These are phyloP conservation scores for Ophiocordyceps camponoti-saundersi DNA, from an alignment of 2,329 filamentous ascomycete species.

Conservation along the genomic window DNA sequence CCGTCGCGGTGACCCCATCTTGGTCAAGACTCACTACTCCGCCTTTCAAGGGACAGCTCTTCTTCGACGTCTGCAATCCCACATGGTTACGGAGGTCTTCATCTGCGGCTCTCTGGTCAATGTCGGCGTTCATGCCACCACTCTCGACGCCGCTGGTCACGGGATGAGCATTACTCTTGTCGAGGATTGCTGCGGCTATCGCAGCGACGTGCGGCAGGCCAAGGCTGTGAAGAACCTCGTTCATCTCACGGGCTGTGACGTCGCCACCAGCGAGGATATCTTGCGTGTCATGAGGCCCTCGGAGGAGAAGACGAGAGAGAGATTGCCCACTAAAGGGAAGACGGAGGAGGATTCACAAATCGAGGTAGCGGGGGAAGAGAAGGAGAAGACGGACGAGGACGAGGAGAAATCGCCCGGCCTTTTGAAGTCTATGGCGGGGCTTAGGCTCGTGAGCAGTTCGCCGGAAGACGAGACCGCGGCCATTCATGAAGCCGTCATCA, in stretches of 20 bases:
- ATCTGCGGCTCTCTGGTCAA: slow-evolving; percentile 80
- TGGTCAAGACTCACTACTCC: slow-evolving; percentile 70
- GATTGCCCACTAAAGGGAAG: no score
- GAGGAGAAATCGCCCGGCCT: slow-evolving; percentile 10
- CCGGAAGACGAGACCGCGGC: background rate
- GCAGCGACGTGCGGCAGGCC: slow-evolving; percentile 50
- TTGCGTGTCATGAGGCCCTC: slow-evolving; percentile 16
- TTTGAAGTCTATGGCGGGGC: slow-evolving; percentile 13
- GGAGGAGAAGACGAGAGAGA: background rate
- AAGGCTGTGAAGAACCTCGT: slow-evolving; percentile 54
- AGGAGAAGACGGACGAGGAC: background rate
- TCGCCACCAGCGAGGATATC: slow-evolving; percentile 43
- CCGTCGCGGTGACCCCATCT: slow-evolving; percentile 30
- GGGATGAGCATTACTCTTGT: slow-evolving; percentile 76
- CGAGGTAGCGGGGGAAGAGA: background rate
- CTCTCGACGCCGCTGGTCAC: slow-evolving; percentile 74
- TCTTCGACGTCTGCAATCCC: slow-evolving; percentile 62
- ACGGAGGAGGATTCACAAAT: no score
- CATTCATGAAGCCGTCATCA: no score
- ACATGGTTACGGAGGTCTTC: slow-evolving; percentile 76
- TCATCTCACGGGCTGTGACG: slow-evolving; percentile 57
- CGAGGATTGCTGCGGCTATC: slow-evolving; percentile 77
- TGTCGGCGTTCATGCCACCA: slow-evolving; percentile 78
- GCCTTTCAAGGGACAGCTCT: slow-evolving; percentile 64
- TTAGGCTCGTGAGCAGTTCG: slow-evolving; percentile 9